phyloP scores from a whole-genome alignment of 345 rosid species.

The Eucalyptus cloeziana region DNA sequence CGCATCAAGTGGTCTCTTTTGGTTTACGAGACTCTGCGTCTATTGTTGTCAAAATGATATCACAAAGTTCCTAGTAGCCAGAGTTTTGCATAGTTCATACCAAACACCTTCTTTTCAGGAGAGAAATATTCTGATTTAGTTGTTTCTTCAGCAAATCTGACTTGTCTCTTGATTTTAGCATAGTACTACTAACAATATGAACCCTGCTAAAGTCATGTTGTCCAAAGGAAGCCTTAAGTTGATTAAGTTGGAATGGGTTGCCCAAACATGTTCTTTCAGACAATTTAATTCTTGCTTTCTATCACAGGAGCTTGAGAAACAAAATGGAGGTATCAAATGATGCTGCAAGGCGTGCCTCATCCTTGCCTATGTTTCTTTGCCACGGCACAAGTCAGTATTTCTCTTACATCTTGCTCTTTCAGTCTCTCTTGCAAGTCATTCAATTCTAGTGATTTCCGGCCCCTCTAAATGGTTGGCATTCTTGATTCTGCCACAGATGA shows the following conservation, averaged over 20 bases:
- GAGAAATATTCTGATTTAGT: not conserved
- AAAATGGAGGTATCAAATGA: slow-evolving; percentile 22
- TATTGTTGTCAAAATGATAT: not conserved
- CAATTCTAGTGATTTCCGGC: not conserved
- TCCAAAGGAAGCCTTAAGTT: not conserved
- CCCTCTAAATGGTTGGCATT: not conserved
- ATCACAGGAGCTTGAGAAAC: slow-evolving; percentile 24
- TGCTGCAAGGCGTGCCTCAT: slow-evolving; percentile 34
- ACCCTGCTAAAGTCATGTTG: not conserved
- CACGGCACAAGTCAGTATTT: slow-evolving; percentile 22
- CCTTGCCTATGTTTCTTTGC: slow-evolving; percentile 29
- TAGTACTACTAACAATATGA: not conserved
- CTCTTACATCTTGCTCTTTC: not conserved
- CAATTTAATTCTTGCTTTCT: not conserved
- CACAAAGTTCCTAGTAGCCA: not conserved
- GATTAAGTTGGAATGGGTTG: not conserved
- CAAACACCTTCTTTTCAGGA: not conserved
- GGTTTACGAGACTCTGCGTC: not conserved
- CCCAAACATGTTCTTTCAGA: not conserved
- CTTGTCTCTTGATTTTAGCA: not conserved
- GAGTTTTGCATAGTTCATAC: not conserved
- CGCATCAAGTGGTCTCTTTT: not conserved
- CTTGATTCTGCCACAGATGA: not conserved
- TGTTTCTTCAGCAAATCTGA: not conserved
- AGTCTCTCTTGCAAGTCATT: not conserved